Percentiles rank a stretch among this genome's conserved stretches.
phyloP scores from a whole-genome alignment of 2,329 filamentous ascomycete genomes.

The Ceratocystis harringtonii region DNA sequence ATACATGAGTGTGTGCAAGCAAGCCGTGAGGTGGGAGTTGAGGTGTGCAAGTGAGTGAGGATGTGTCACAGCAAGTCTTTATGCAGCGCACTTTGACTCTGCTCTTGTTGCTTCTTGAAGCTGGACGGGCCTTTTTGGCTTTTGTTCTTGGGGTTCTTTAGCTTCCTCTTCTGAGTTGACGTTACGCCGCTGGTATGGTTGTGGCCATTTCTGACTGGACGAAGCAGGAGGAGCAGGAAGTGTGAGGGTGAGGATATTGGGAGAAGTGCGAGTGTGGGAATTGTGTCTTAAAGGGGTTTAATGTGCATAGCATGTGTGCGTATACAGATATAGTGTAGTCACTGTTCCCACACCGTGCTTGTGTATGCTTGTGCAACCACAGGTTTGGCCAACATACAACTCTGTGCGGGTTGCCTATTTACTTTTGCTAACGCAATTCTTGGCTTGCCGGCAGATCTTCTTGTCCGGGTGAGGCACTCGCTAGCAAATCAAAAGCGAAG shows the following conservation, averaged over 20 bases:
- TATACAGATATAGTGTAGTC: background rate
- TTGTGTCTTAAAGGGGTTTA: background rate
- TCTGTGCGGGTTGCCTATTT: background rate
- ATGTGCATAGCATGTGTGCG: background rate
- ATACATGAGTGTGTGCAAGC: background rate
- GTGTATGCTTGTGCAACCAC: background rate
- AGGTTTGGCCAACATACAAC: background rate
- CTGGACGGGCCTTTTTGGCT: background rate
- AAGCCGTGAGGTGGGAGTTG: background rate
- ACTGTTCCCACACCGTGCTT: background rate
- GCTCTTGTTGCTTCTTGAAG: background rate
- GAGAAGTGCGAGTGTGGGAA: background rate
- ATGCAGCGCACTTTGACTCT: background rate
- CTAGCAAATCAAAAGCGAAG: too few species aligned
- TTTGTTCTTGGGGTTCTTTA: background rate
- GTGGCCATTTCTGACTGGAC: background rate
- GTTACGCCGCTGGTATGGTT: background rate
- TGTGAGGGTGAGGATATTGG: background rate
- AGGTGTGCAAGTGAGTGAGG: background rate
- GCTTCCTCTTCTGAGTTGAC: background rate
- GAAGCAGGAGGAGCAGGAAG: background rate
- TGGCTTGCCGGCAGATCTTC: too few species aligned
- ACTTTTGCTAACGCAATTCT: too few species aligned
- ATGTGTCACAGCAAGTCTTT: background rate
- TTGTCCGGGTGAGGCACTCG: too few species aligned